Evolutionary conservation across 2,329 filamentous ascomycete species (phyloP).

Genomic region (Hyphodiscus sp.): DNA sequence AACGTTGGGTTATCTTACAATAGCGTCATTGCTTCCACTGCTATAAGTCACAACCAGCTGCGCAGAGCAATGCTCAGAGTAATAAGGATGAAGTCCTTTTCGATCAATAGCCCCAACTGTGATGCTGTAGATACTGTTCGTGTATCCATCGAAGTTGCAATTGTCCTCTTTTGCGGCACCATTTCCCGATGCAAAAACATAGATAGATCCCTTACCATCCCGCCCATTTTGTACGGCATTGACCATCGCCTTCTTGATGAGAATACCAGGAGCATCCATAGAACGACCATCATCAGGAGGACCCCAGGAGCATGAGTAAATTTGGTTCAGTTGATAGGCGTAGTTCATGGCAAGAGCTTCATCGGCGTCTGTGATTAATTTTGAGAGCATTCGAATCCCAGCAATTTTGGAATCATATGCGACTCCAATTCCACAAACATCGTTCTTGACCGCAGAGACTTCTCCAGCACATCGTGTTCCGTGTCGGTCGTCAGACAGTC

Average conservation of each 20-base stretch:
- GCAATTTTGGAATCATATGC: constrained; percentile 89
- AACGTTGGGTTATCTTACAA: constrained; percentile 42
- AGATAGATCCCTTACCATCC: constrained; percentile 77
- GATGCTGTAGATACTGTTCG: constrained; percentile 98
- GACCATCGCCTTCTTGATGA: constrained; percentile 86
- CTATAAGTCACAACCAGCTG: constrained; percentile 96
- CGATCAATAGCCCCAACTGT: constrained; percentile 91
- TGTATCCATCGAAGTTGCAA: constrained; percentile 99
- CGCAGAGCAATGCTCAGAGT: constrained; percentile 93
- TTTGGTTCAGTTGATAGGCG: constrained; percentile 83
- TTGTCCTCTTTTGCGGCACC: constrained; percentile 84
- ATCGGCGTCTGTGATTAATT: constrained; percentile 83
- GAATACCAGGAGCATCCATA: constrained; percentile 87
- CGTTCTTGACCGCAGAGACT: constrained; percentile 83
- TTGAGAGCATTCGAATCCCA: constrained; percentile 87
- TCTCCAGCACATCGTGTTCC: constrained; percentile 94
- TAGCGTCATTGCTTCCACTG: constrained; percentile 80
- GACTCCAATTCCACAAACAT: constrained; percentile 92
- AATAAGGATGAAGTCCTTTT: constrained; percentile 83
- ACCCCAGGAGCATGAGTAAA: constrained; percentile 98
- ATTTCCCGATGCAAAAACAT: constrained; percentile 95
- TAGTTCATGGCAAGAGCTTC: constrained; percentile 92
- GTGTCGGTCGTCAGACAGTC: constrained; percentile 79
- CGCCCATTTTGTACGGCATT: constrained; percentile 88
- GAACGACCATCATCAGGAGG: constrained; percentile 87